Evolutionary conservation across 148 eudicot genomes (phyloP).

Genomic region (Hydrangea macrophylla): DNA sequence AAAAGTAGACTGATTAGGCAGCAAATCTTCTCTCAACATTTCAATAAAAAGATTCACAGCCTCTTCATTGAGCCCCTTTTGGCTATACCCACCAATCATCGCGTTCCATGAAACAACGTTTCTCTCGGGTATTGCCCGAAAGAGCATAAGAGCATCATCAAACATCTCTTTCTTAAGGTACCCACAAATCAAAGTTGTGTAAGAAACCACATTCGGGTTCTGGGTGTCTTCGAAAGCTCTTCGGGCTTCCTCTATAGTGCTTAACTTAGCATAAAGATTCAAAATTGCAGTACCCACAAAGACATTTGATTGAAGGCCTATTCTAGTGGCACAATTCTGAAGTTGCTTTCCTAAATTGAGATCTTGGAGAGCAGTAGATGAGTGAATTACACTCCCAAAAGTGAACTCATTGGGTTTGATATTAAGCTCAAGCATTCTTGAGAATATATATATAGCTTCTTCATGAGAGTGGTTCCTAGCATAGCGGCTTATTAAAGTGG

Average conservation of each 20-base stretch:
- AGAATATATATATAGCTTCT: conserved; percentile 30
- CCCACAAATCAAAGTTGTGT: conserved; percentile 39
- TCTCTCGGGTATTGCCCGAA: conserved; percentile 45
- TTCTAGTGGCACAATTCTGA: conserved; percentile 35
- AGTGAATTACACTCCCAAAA: conserved; percentile 36
- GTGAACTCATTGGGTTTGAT: conserved; percentile 49
- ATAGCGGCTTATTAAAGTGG: conserved; percentile 32
- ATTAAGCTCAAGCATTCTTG: conserved; percentile 26
- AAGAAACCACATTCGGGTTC: conserved; percentile 52
- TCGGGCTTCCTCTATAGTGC: conserved; percentile 38
- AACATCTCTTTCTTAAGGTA: conserved; percentile 31
- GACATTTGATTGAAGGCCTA: conserved; percentile 34
- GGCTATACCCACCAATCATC: conserved; percentile 53
- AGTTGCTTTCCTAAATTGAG: conserved; percentile 39
- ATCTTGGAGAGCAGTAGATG: conserved; percentile 26
- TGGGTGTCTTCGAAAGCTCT: conserved; percentile 42
- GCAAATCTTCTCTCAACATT: conserved; percentile 46
- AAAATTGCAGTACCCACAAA: conserved; percentile 45
- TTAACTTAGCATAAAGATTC: conserved; percentile 36
- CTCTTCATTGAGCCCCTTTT: conserved; percentile 43
- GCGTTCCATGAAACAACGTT: conserved; percentile 61
- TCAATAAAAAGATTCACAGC: conserved; percentile 45
- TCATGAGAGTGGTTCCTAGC: conserved; percentile 21
- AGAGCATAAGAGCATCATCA: conserved; percentile 35
- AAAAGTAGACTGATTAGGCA: conserved; percentile 33